These are phyloP conservation scores for Cokeromyces recurvatus DNA, from an alignment of 371 early-diverging fungal genomes.

Conservation along the genomic window DNA sequence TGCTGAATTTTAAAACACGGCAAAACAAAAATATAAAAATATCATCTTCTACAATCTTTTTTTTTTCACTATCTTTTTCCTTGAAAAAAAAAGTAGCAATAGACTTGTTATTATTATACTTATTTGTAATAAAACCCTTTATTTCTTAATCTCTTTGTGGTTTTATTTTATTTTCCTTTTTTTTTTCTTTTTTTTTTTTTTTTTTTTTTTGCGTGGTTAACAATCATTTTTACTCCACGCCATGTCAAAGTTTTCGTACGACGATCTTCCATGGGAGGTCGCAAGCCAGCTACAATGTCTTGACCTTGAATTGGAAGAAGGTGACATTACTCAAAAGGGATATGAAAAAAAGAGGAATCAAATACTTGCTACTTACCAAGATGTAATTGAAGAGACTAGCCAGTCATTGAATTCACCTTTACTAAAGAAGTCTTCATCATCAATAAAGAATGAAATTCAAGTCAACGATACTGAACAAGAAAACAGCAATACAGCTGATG, in stretches of 20 bases:
- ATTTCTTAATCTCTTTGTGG: no score
- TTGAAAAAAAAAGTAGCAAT: no score
- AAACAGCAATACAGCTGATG: background rate
- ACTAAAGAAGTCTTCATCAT: background rate
- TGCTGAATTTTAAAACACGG: no score
- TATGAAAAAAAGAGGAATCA: constrained; percentile 53
- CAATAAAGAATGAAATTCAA: background rate
- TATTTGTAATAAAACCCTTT: no score
- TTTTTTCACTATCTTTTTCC: no score
- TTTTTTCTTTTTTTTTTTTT: background rate
- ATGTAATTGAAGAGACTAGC: background rate
- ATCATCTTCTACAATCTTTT: no score
- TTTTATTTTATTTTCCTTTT: no score
- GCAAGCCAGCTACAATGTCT: constrained; percentile 44
- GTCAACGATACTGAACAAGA: background rate
- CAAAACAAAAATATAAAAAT: no score
- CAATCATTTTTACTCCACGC: no score
- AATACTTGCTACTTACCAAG: constrained; percentile 20
- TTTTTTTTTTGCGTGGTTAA: background rate
- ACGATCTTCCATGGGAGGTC: constrained; percentile 40
- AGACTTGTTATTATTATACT: no score
- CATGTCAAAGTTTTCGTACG: constrained; percentile 23
- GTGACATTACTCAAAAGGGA: constrained; percentile 68
- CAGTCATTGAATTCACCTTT: background rate
- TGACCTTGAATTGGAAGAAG: constrained; percentile 57